phyloP scores from a whole-genome alignment of 2,329 filamentous ascomycete species.

The Apiospora rasikravindrae region DNA sequence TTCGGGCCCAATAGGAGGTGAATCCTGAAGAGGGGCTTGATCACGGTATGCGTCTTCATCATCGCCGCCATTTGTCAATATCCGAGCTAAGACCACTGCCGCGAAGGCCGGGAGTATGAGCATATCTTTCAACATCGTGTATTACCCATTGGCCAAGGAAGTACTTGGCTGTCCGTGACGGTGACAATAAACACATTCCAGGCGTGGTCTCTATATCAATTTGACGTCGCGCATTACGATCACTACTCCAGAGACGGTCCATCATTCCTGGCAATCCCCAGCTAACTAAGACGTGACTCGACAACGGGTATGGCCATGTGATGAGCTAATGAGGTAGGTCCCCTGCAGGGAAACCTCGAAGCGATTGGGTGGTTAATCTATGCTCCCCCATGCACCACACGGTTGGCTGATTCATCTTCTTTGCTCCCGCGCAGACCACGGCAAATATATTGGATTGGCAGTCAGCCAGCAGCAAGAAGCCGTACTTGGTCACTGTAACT shows the following conservation, averaged over 20 bases:
- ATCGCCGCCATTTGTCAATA: neutral
- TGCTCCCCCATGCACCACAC: neutral
- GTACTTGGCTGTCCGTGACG: neutral
- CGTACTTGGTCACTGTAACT: neutral
- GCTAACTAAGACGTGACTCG: neutral
- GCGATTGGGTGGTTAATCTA: neutral
- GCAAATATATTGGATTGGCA: neutral
- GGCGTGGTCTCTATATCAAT: neutral
- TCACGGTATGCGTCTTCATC: neutral
- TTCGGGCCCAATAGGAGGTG: constrained; percentile 23
- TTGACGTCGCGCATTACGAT: neutral
- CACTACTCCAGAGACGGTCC: neutral
- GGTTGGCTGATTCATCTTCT: constrained; percentile 9
- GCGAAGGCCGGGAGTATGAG: neutral
- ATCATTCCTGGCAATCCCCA: neutral
- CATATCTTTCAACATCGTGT: neutral
- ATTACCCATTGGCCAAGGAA: neutral
- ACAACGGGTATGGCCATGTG: neutral
- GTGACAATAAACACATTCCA: neutral
- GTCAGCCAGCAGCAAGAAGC: neutral
- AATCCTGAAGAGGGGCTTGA: neutral
- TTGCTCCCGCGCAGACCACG: neutral
- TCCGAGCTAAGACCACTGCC: neutral
- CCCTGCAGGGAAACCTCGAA: neutral
- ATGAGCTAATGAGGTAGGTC: neutral